These are phyloP conservation scores for Pythium apleroticum DNA, from an alignment of 352 stramenopile species.

Conservation along the genomic window DNA sequence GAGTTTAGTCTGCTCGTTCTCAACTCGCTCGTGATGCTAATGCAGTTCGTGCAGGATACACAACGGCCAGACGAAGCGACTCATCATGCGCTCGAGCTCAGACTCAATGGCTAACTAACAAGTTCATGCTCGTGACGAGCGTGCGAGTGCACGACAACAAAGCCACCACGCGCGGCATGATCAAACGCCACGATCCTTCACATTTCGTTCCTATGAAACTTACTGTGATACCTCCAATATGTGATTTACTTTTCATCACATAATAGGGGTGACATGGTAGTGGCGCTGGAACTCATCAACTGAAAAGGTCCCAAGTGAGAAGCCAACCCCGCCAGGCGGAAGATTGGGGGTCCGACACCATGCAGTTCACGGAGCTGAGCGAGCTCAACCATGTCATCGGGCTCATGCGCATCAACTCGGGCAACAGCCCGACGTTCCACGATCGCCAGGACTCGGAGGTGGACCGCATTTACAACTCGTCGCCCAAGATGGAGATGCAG, in stretches of 20 bases:
- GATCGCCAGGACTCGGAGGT: conserved; percentile 89
- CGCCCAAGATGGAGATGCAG: conserved; percentile 86
- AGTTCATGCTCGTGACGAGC: neutral
- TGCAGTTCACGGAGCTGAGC: conserved; percentile 90
- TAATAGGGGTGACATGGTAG: neutral
- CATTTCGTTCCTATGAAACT: too few relatives aligned
- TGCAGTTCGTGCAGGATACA: too few relatives aligned
- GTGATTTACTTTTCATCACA: neutral
- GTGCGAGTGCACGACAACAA: neutral
- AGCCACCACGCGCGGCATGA: neutral
- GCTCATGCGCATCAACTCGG: conserved; percentile 76
- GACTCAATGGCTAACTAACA: neutral
- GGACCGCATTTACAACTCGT: conserved; percentile 89
- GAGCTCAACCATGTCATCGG: conserved; percentile 83
- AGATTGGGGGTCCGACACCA: conserved; percentile 17
- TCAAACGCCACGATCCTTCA: too few relatives aligned
- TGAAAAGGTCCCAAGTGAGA: neutral
- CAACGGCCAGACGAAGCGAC: neutral
- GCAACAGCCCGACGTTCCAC: conserved; percentile 88
- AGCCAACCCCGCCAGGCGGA: neutral
- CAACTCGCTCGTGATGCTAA: too few relatives aligned
- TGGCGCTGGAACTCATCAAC: neutral
- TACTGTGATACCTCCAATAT: neutral
- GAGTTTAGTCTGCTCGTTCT: too few relatives aligned
- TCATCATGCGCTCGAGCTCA: neutral